Conservation (phyloP, 257 asterid genomes). For the Apocynum venetum region DNA sequence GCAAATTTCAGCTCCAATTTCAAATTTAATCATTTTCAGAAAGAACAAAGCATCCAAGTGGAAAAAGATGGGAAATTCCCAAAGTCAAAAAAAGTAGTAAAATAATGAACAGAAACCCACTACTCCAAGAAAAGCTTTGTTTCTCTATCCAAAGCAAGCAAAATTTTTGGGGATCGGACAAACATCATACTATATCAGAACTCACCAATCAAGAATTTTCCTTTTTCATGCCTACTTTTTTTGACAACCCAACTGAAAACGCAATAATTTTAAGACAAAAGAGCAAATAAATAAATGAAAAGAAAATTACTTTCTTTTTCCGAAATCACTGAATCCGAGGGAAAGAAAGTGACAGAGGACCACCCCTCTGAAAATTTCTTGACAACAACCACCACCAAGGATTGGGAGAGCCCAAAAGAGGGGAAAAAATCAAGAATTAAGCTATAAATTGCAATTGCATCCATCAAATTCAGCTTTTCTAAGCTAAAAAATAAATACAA, state of each 20-base stretch:
- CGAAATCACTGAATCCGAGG: slow-evolving; percentile 38
- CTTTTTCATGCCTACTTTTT: slow-evolving; percentile 9
- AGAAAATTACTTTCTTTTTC: slow-evolving; percentile 16
- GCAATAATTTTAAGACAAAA: slow-evolving; percentile 13
- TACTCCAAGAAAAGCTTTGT: neutral
- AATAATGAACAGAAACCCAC: neutral
- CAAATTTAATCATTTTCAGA: neutral
- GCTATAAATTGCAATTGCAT: neutral
- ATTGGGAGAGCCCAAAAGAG: neutral
- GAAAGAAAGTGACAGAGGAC: slow-evolving; percentile 13
- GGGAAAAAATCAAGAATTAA: slow-evolving; percentile 10
- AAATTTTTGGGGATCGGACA: neutral
- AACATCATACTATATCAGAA: neutral
- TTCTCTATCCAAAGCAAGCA: neutral
- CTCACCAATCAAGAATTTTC: neutral
- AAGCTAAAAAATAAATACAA: neutral
- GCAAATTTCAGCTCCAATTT: slow-evolving; percentile 1
- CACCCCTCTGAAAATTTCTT: slow-evolving; percentile 2
- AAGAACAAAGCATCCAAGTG: neutral
- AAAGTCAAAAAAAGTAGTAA: neutral
- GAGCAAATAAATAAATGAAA: slow-evolving; percentile 3
- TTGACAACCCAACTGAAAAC: slow-evolving; percentile 19
- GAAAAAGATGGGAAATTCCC: neutral
- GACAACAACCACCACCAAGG: neutral
- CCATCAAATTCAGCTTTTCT: neutral